Percentiles rank a stretch among this genome's conserved stretches.
Conservation (phyloP, 108 stramenopile genomes). For the Cafeteria roenbergensis region DNA sequence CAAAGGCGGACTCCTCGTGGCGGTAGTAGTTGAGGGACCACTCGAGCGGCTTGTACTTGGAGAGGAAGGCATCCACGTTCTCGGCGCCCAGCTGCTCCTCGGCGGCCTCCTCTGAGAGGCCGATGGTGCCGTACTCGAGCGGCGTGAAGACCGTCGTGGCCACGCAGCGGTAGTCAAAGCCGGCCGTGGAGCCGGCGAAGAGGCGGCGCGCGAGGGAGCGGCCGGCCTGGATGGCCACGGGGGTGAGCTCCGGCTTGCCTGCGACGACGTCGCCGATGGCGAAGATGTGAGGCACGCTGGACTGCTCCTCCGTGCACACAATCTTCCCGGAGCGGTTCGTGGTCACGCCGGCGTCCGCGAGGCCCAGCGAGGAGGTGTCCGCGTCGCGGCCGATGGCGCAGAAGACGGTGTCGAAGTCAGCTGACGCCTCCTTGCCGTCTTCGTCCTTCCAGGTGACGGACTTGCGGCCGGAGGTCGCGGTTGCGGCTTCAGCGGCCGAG, state of each 20-base stretch:
- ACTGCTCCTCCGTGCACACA: slow-evolving; percentile 62
- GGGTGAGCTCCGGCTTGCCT: slow-evolving; percentile 86
- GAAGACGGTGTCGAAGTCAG: slow-evolving; percentile 55
- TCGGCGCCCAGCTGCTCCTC: slow-evolving; percentile 58
- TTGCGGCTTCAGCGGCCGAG: background rate
- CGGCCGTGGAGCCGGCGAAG: slow-evolving; percentile 61
- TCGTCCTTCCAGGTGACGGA: slow-evolving; percentile 68
- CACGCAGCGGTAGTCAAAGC: slow-evolving; percentile 79
- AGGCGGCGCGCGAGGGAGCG: slow-evolving; percentile 66
- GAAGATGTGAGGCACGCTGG: slow-evolving; percentile 71
- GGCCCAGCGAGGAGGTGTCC: slow-evolving; percentile 60
- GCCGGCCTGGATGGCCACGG: slow-evolving; percentile 92
- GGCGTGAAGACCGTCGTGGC: slow-evolving; percentile 95
- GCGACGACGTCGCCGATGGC: slow-evolving; percentile 94
- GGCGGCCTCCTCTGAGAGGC: slow-evolving; percentile 86
- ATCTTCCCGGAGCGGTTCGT: slow-evolving; percentile 66
- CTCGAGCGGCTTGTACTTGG: slow-evolving; percentile 79
- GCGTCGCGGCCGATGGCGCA: slow-evolving; percentile 77
- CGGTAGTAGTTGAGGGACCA: slow-evolving; percentile 69
- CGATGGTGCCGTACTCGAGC: slow-evolving; percentile 81
- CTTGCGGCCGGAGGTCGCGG: slow-evolving; percentile 52
- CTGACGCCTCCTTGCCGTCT: slow-evolving; percentile 35
- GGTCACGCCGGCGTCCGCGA: slow-evolving; percentile 59
- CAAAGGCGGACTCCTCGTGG: slow-evolving; percentile 49
- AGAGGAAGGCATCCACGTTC: slow-evolving; percentile 73